Base-by-base conservation (phyloP, 768 basidiomycete species). In the Lentinula sp. region DNA sequence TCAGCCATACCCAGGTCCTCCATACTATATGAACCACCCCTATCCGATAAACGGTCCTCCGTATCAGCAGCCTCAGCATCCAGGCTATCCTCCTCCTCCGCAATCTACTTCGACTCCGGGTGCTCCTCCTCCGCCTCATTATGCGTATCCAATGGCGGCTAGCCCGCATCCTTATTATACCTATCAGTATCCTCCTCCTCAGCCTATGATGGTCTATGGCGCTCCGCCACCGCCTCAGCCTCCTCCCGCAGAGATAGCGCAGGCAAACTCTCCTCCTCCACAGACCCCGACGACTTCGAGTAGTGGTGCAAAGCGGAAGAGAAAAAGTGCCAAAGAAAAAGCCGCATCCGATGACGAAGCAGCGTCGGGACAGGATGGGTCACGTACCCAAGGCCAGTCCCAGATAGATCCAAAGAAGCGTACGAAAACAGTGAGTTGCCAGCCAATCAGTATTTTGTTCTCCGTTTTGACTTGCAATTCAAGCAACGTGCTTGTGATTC, bases 401-500 rank as follows among this genome's bases (percentile, higher is more conserved):
- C 70, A 63, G 39, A 73, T 78, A 62, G 91, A 93, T 69, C 73
- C 80, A 64, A 93, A 91, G 78, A 95, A 95, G 73, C 87, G 93
- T 59, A 92, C 91, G 12, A 96, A 96, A 77, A 96, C 92, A 12
- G 89, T 90, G 71, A 13, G 74, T 65, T 1, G 23, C 45, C 23
- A 51, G 33, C 33, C 54, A 8, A 18, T 15, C 16, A 1, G 13
- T 15, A 16, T 23, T 61, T 62, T 51, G 68, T 65, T 52, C 57
- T 37, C 36, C 60, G 60, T 48, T 6, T 50, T 51, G 35, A 45
- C 51, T 62, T 53, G 49, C 3, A 16, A 39, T 52, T 66, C 23
- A 59, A 81, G 71, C 81, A 83, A 77, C 85, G 94, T 56, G 94
- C 94, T 6, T 96, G 94, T 69, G 94, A 96, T 71, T 90, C 89